These are phyloP conservation scores for Aspergillus texensis DNA, from an alignment of 2,329 filamentous ascomycete genomes.

Conservation along the genomic window DNA sequence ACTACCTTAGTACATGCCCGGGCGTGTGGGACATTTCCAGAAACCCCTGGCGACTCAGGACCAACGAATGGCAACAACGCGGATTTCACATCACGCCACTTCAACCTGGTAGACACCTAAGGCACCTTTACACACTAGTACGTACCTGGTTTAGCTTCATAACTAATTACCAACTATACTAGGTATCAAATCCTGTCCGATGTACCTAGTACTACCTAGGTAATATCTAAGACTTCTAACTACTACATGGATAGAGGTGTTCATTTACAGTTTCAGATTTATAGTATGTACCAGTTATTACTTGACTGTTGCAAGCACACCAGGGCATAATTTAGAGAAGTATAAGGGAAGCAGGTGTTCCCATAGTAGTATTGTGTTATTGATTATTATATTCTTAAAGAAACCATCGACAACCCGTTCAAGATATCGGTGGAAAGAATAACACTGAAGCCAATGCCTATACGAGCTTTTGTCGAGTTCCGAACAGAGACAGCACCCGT, in stretches of 20 bases:
- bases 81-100: slow-evolving; percentile 1
- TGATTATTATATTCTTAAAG: not conserved
- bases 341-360: not conserved
- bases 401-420: not conserved
- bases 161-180: not conserved
- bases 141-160: not conserved
- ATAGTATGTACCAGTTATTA: too few species aligned
- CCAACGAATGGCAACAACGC: not conserved
- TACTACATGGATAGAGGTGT: too few species aligned
- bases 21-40: not conserved
- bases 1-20: too few species aligned
- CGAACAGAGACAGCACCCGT: not conserved
- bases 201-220: not conserved
- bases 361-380: not conserved
- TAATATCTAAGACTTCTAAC: too few species aligned
- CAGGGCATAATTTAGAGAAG: not conserved
- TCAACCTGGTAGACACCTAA: not conserved
- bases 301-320: not conserved
- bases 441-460: not conserved
- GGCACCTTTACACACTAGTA: too few species aligned
- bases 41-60: not conserved
- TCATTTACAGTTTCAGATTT: too few species aligned
- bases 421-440: not conserved
- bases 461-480: not conserved
- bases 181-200: too few species aligned